Evolutionary conservation across 2,329 filamentous ascomycete genomes (phyloP), one percentile per base, ranked within the genome.

Genomic region (Monilinia aucupariae): DNA sequence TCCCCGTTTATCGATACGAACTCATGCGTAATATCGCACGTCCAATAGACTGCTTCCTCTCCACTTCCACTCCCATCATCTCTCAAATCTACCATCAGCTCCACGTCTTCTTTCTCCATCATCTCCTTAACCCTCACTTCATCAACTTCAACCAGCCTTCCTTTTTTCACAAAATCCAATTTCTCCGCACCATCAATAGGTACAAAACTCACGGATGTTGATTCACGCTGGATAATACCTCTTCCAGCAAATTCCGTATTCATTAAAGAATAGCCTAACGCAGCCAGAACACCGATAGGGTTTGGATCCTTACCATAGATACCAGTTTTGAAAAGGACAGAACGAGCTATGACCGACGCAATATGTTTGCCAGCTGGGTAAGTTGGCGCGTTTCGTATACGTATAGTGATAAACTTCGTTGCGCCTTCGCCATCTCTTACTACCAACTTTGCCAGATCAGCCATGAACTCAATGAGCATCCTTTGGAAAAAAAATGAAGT

Each of bases 1-100:
- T 86, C 84, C 22, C 83, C 83, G 67, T 86, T 86, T 68, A 86
- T 86, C 74, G 34, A 53, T 74, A 86, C 85, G 71, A 86, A 92
- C 78, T 92, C 89, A 72, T 92, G 89, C 72, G 86, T 90, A 68
- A 92, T 89, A 74, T 92, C 89, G 72, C 89, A 92, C n/a, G 89
- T 92, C 85, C 88, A 92, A 74, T 90, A 89, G 6, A 85, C 83
- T 1, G 87, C 85, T 74, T 87, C 82, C 25, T 55, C 25, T 32
- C 17, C 25, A 4, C 13, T 17, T 4, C 7, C 17, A 22, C 25
- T 8, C 12, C 39, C 17, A 45, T 45, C 25, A 45, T 55, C 25
- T 6, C 39, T 32, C 37, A 55, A 45, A 55, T 55, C 20, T 1
- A 55, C 25, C 4, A 55, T 3, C 17, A 32, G 10, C 41, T 55